Evolutionary conservation across 2,329 filamentous ascomycete genomes (phyloP), one percentile per base, ranked within the genome.

Genomic region (Paraconiothyrium brasiliense): DNA sequence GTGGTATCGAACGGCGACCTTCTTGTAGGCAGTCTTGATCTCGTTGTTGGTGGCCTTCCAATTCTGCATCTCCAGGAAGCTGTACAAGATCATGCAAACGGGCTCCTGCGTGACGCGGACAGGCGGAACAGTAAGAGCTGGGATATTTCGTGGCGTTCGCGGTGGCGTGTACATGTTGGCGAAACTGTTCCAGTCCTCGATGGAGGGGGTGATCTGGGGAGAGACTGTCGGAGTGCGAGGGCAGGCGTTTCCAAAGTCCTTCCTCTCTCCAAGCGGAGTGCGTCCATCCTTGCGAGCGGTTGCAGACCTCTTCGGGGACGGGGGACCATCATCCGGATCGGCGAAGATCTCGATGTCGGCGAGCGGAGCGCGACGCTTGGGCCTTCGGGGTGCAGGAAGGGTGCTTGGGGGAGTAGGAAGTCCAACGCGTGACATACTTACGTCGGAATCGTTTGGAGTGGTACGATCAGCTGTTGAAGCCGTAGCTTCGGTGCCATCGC

Each of bases 21-120:
- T 65, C 32, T 58, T 62, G 52, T 70, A 73, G 3, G 73, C 70
- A 0, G 41, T 34, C 11, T 54, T 61, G 59, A 75, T 71, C 39
- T 62, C 55, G 4, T 62, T 50, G 1, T 48, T 32, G 10, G 47
- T 62, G 5, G 50, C 68, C 8, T 54, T 58, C 67, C 65, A 71
- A 20, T 65, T 44, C 0, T 54, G 22, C 2, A 75, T 22, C 10
- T 63, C 62, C 0, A 75, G 55, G 35, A 67, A 44, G 7, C 57
- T 49, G 57, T 75, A 75, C 24, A 73, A 43, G 0, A 59, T 51
- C 61, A 63, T 67, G 52, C 65, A 62, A 14, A 27, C 61, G 1
- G 70, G 70, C 0, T 60, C 51, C 20, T 20, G 20, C 14, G 24
- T 32, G 5, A 11, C 10, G 2, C 11, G 46, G 10, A 20, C 2